phyloP scores from a whole-genome alignment of 305 asterid genomes.

The Vinca major region DNA sequence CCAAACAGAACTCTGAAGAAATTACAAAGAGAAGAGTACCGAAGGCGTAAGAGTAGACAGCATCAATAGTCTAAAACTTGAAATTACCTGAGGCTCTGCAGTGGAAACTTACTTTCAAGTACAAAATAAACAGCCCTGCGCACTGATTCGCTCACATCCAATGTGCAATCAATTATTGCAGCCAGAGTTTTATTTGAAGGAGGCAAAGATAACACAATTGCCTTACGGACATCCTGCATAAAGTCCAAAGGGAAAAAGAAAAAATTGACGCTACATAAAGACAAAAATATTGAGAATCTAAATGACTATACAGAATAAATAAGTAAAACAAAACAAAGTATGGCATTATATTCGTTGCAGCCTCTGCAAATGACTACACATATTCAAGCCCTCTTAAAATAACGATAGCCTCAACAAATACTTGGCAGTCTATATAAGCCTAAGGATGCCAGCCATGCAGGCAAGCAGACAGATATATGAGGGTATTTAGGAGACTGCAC shows the following conservation, averaged over 20 bases:
- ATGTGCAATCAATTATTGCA: slow-evolving; percentile 61
- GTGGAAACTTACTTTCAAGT: slow-evolving; percentile 71
- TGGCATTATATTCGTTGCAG: neutral
- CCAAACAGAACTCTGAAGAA: too few relatives aligned
- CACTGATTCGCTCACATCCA: slow-evolving; percentile 80
- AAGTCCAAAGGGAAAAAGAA: neutral
- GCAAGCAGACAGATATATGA: neutral
- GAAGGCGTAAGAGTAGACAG: neutral
- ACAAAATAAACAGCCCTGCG: slow-evolving; percentile 79
- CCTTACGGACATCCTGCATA: slow-evolving; percentile 83
- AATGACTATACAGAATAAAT: neutral
- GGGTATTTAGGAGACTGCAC: neutral
- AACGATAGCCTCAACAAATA: neutral
- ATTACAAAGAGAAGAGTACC: too few relatives aligned
- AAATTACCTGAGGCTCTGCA: slow-evolving; percentile 84
- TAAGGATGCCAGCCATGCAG: neutral
- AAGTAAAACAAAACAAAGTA: neutral
- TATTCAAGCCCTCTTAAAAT: neutral
- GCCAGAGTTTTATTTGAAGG: slow-evolving; percentile 66
- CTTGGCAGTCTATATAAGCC: neutral
- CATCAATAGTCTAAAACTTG: neutral
- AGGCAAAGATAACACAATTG: slow-evolving; percentile 72
- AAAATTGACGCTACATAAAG: too few relatives aligned
- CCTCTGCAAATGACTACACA: neutral
- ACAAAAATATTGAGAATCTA: neutral